Percentiles rank a stretch among this genome's conserved stretches.
These are phyloP conservation scores for Phytomonas sp. DNA, from an alignment of 208 protist species.

Conservation along the genomic window DNA sequence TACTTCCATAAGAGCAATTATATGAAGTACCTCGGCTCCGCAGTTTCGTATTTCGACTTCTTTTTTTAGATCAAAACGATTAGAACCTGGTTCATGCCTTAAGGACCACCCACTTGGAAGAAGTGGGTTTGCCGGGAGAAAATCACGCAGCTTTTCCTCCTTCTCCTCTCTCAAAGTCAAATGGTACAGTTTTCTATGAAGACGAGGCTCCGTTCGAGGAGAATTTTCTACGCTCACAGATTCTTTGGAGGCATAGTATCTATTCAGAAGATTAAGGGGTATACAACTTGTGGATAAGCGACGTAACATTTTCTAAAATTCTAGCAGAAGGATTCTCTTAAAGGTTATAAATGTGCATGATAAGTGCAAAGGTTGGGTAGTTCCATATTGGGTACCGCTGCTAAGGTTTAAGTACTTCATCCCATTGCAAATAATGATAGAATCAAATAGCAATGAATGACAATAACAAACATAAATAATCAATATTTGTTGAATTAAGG, in stretches of 20 bases:
- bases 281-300: background rate
- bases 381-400: background rate
- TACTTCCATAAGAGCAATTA: constrained; percentile 56
- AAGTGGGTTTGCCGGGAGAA: constrained; percentile 57
- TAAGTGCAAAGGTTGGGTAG: background rate
- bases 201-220: constrained; percentile 14
- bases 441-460: constrained; percentile 1
- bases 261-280: background rate
- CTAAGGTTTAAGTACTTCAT: background rate
- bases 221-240: background rate
- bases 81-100: constrained; percentile 33
- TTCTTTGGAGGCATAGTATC: background rate
- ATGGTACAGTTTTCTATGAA: constrained; percentile 37
- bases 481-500: background rate
- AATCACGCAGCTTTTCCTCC: constrained; percentile 75
- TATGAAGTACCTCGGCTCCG: constrained; percentile 59
- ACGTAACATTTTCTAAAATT: background rate
- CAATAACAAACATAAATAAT: background rate
- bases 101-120: constrained; percentile 62
- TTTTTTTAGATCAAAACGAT: constrained; percentile 72
- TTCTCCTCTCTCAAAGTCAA: constrained; percentile 50
- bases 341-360: background rate
- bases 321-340: background rate
- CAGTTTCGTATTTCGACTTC: constrained; percentile 49
- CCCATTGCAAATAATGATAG: background rate